These are phyloP conservation scores for Dactylellina drechsleri DNA, from an alignment of 2,329 filamentous ascomycete species.

Conservation along the genomic window DNA sequence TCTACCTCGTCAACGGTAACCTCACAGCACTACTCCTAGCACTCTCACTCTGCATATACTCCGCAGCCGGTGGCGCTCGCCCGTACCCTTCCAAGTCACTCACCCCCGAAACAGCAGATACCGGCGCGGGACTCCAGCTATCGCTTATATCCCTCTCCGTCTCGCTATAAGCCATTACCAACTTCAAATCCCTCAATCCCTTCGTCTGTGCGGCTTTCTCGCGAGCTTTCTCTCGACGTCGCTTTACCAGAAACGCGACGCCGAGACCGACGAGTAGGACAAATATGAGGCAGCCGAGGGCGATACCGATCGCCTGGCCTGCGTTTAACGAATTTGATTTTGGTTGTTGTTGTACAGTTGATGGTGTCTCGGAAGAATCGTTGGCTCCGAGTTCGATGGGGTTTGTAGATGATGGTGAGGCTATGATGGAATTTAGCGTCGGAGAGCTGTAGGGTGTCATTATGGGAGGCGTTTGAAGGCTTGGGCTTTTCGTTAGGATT, in stretches of 20 bases:
- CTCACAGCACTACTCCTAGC: constrained; percentile 1
- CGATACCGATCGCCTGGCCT: constrained; percentile 14
- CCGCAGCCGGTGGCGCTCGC: background rate
- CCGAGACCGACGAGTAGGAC: constrained; percentile 19
- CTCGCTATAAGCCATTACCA: background rate
- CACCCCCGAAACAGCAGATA: constrained; percentile 5
- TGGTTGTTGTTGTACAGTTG: background rate
- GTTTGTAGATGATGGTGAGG: background rate
- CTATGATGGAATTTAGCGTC: background rate
- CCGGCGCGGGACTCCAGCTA: constrained; percentile 2
- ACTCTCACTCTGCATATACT: constrained; percentile 6
- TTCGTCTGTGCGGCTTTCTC: background rate
- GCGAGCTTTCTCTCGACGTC: background rate
- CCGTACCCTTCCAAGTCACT: constrained; percentile 5
- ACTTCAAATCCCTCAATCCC: constrained; percentile 7
- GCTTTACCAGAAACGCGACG: constrained; percentile 6
- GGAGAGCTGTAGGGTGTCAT: constrained; percentile 1
- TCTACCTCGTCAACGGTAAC: constrained; percentile 5
- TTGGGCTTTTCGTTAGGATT: background rate
- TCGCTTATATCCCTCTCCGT: constrained; percentile 1
- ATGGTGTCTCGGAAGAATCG: background rate
- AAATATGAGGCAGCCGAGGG: constrained; percentile 8
- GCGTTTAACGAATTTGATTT: constrained; percentile 4
- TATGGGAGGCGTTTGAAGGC: constrained; percentile 1
- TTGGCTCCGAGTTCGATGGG: background rate